phyloP scores from a whole-genome alignment of 768 basidiomycete genomes.

The Clitopilus hobsonii region DNA sequence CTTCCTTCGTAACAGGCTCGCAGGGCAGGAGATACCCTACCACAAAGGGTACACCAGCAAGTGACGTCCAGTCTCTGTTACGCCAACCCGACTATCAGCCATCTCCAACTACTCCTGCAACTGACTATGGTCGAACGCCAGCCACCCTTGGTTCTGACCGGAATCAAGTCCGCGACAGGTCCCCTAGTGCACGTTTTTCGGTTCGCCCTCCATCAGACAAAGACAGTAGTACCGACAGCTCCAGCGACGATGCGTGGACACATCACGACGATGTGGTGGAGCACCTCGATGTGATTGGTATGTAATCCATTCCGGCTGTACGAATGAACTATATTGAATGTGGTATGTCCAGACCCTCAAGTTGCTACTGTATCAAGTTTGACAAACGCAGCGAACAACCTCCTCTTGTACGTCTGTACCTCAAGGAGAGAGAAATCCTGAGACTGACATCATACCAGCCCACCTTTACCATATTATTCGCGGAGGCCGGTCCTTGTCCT shows the following conservation, averaged over 20 bases:
- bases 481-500: constrained; percentile 65
- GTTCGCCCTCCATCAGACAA: constrained; percentile 3
- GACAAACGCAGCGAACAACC: constrained; percentile 76
- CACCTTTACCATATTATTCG: constrained; percentile 65
- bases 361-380: constrained; percentile 71
- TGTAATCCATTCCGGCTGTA: constrained; percentile 8
- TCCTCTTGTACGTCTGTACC: constrained; percentile 48
- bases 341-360: constrained; percentile 50
- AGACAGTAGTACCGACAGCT: background rate
- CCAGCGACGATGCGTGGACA: constrained; percentile 24
- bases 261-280: constrained; percentile 82
- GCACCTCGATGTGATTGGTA: constrained; percentile 77
- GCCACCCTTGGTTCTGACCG: background rate
- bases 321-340: constrained; percentile 3
- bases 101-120: background rate
- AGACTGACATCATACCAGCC: constrained; percentile 31
- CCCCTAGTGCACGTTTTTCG: background rate
- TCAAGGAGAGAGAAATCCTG: background rate
- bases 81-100: background rate
- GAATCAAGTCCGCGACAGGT: background rate
- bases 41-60: background rate
- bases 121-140: background rate
- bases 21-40: constrained; percentile 10
- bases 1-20: constrained; percentile 24
- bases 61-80: constrained; percentile 13